These are phyloP conservation scores for Smittium mucronatum DNA, from an alignment of 371 early-diverging fungal species.

Conservation along the genomic window DNA sequence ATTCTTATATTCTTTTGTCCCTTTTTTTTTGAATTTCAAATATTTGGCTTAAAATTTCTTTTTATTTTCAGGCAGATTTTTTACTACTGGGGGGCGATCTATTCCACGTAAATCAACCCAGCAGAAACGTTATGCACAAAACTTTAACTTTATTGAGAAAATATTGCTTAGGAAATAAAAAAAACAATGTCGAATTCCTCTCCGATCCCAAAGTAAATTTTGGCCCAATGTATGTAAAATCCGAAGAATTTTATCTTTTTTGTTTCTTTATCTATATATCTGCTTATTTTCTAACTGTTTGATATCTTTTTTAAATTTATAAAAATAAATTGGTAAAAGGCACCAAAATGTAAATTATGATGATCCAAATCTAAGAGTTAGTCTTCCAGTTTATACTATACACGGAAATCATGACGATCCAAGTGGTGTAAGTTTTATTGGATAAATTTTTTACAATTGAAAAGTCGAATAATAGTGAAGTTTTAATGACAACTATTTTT, in stretches of 20 bases:
- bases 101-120: conserved; percentile 96
- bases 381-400: conserved; percentile 89
- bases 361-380: conserved; percentile 79
- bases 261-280: too few species aligned
- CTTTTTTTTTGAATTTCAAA: background rate
- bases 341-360: conserved; percentile 63
- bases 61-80: conserved; percentile 62
- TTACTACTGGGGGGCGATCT: conserved; percentile 97
- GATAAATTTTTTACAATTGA: too few species aligned
- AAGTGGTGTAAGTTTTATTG: conserved; percentile 45
- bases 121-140: conserved; percentile 62
- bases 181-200: conserved; percentile 55
- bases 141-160: conserved; percentile 65
- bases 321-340: too few species aligned
- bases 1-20: background rate
- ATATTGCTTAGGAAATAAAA: conserved; percentile 71
- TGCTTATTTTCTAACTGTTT: too few species aligned
- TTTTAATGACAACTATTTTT: too few species aligned
- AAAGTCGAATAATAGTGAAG: too few species aligned
- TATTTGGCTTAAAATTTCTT: background rate
- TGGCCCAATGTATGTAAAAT: conserved; percentile 14
- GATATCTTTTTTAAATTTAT: too few species aligned
- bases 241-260: too few species aligned
- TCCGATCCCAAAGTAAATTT: conserved; percentile 68
- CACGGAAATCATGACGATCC: conserved; percentile 99